phyloP scores from a whole-genome alignment of 495 filamentous ascomycete species.

The Penicillium crystallinum region DNA sequence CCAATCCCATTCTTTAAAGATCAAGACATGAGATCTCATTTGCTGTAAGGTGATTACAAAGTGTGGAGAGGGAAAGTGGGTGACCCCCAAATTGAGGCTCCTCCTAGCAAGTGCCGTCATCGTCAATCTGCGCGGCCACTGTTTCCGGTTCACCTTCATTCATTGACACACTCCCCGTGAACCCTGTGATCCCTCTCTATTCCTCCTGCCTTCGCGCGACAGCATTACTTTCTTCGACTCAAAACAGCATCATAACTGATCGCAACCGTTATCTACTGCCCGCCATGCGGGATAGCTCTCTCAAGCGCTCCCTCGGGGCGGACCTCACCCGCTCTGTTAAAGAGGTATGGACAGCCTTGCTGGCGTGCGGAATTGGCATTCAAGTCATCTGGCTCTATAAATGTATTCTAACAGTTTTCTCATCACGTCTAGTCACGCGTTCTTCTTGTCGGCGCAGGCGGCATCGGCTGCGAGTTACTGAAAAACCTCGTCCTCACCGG shows the following conservation, averaged over 20 bases:
- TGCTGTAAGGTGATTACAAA: neutral
- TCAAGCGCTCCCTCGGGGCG: constrained; percentile 57
- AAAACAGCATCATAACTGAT: constrained; percentile 6
- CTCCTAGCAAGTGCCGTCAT: constrained; percentile 25
- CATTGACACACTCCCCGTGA: constrained; percentile 5
- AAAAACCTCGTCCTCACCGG: constrained; percentile 94
- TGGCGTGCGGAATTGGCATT: neutral
- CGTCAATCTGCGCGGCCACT: constrained; percentile 12
- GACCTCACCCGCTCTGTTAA: constrained; percentile 57
- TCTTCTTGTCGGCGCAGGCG: constrained; percentile 91
- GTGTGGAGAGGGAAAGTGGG: neutral
- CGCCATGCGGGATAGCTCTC: constrained; percentile 52
- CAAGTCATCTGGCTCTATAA: neutral
- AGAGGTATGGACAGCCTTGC: constrained; percentile 45
- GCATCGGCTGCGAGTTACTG: constrained; percentile 94
- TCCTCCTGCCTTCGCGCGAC: neutral
- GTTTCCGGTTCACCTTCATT: constrained; percentile 15
- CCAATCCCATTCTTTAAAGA: neutral
- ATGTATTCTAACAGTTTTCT: constrained; percentile 13
- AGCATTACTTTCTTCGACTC: neutral
- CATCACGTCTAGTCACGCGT: constrained; percentile 62
- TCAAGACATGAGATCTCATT: neutral
- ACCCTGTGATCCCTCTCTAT: constrained; percentile 11
- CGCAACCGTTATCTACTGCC: constrained; percentile 13
- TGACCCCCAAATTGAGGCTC: constrained; percentile 8